Evolutionary conservation across 2,329 filamentous ascomycete genomes (phyloP), one percentile per base, ranked within the genome.

Genomic region (Aspergillus sp.): DNA sequence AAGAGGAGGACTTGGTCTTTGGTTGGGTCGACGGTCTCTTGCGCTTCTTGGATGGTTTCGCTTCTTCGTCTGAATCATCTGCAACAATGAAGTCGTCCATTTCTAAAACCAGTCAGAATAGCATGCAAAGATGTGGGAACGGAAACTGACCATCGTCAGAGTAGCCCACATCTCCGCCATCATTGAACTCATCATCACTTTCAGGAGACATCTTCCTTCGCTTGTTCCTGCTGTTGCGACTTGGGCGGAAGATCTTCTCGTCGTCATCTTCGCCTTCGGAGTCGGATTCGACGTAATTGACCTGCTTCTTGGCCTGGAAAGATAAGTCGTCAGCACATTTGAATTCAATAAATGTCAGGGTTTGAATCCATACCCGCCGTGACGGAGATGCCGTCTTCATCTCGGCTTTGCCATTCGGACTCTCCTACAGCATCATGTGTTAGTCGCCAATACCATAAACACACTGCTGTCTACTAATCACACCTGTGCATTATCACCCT

Each of bases 11-110:
- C 49, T 73, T 74, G 57, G 67, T 70, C 66, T 77, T 57, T 58
- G 72, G 15, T 64, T 82, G 73, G 56, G 86, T 84, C 58, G 77
- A 65, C 7, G 86, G 80, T 69, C 86, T 83, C 73, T 94, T 94
- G 52, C 89, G 83, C 78, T 96, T 97, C 72, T 87, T 90, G 0
- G 89, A 81, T 23, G 82, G 75, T 73, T 68, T 80, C 65, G 63
- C 82, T 71, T 86, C 84, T 17, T 87, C 90, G 51, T 96, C 92
- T 0, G 91, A 94, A 45, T 96, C 91, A 69, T 97, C 93, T 0
- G 90, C 87, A 4, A 90, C 92, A 23, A 98, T 82, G 70, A 98
- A 98, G 73, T 97, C 91, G 63, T 89, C 91, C 80, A 96, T 87
- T 57, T 95, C 91, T 78, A 83, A 80, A 30, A 19, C n/a, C 5